Evolutionary conservation across 495 filamentous ascomycete genomes (phyloP), one percentile per base, ranked within the genome.

Genomic region (Amniculicola lignicola): DNA sequence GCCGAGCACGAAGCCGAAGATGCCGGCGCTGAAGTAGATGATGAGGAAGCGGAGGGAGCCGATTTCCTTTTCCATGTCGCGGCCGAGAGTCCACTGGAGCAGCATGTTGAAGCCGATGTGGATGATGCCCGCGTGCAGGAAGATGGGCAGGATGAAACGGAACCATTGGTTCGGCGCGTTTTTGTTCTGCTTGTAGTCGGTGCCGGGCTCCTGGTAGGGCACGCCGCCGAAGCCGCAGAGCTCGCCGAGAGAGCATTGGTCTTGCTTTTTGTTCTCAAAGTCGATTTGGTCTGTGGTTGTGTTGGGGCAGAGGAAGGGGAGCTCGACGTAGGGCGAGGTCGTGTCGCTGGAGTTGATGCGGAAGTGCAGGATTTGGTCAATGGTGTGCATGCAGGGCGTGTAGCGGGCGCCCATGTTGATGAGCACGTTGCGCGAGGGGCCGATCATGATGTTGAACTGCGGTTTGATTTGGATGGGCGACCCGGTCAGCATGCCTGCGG

Each of bases 321-420:
- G 80, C 73, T 9, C 68, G 71, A 0, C 81, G 29, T 33, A 7
- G 7, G 29, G n/a, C 7, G 9, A 7, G 7, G 29, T 7, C 37
- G 7, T 77, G 0, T 83, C 93, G 6, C 84, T 74, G 64, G 85
- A 85, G 1, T 73, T 77, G 0, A 83, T 94, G 6, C 84, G 74
- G 64, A 85, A 85, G 1, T 73, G 68, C 29, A 75, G 78, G 3
- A 73, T 63, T 53, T 82, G 71, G 61, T 90, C 84, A 10, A 93
- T 80, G 51, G 82, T 86, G 72, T 90, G 90, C 93, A 98, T 98
- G 70, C 93, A 98, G 4, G 92, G 89, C 4, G 88, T 82, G 68
- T 86, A 98, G 22, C 92, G 82, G 28, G 92, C 89, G 53, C 93
- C 93, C 90, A 97, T 95, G 67, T 93, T 94, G 70, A 98, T 95